Conservation (phyloP, 352 stramenopile species). For the Globisporangium spinosum region DNA sequence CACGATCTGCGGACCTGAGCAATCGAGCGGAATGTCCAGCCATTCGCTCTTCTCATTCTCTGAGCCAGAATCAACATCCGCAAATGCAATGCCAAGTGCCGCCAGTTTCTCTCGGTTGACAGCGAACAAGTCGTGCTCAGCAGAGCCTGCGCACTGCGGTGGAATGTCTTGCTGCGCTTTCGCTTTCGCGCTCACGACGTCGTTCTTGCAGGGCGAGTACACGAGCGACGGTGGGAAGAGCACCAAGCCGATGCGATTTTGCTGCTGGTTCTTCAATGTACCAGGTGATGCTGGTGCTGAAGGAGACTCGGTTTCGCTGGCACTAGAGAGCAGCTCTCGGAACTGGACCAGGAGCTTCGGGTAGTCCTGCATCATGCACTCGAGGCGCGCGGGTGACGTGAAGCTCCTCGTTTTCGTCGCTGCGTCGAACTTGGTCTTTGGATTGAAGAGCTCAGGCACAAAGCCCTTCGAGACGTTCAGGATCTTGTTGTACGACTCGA, state of each 20-base stretch:
- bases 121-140: conserved; percentile 62
- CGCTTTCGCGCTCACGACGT: conserved; percentile 42
- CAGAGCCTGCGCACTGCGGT: conserved; percentile 58
- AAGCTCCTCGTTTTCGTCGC: conserved; percentile 30
- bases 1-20: conserved; percentile 41
- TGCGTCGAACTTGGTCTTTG: conserved; percentile 34
- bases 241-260: conserved; percentile 37
- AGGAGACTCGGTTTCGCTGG: conserved; percentile 10
- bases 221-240: conserved; percentile 55
- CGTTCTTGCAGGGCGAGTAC: conserved; percentile 79
- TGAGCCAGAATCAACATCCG: neutral
- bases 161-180: conserved; percentile 54
- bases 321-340: conserved; percentile 11
- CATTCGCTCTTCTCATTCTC: conserved; percentile 25
- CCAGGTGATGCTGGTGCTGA: neutral
- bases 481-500: conserved; percentile 49
- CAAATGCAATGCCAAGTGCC: conserved; percentile 23
- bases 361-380: conserved; percentile 83
- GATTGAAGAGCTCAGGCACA: conserved; percentile 73
- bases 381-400: conserved; percentile 59
- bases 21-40: conserved; percentile 49
- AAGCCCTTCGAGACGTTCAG: conserved; percentile 44
- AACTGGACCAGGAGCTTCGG: conserved; percentile 54
- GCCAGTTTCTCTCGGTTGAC: conserved; percentile 42
- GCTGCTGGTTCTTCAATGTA: conserved; percentile 1